These are phyloP conservation scores for Discostella stelligeroides DNA, from an alignment of 108 stramenopile genomes.

Conservation along the genomic window DNA sequence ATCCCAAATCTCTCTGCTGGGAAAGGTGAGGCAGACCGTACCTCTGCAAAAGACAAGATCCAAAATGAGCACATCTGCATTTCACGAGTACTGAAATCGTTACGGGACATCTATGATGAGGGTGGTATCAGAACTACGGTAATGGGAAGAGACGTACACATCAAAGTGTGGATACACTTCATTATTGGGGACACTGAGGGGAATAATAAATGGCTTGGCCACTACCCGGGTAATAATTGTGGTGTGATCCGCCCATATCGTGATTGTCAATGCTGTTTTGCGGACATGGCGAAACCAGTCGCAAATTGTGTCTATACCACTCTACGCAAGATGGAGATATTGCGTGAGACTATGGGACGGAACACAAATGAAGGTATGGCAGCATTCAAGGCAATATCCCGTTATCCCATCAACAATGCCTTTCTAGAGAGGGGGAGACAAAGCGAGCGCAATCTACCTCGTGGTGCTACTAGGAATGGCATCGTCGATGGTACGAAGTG, in stretches of 20 bases:
- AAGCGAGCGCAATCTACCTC: too few relatives aligned
- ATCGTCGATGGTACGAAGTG: too few relatives aligned
- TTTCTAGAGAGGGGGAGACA: background rate
- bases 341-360: background rate
- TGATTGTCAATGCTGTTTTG: background rate
- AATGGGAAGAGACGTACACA: background rate
- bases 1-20: background rate
- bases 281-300: background rate
- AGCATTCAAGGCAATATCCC: background rate
- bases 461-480: too few relatives aligned
- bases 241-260: background rate
- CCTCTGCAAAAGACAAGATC: background rate
- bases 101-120: background rate
- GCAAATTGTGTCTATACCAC: background rate
- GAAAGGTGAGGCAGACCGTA: background rate
- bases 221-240: background rate
- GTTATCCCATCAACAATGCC: too few relatives aligned
- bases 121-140: background rate
- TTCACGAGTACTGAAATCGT: background rate
- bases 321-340: too few relatives aligned
- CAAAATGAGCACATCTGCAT: background rate
- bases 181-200: constrained; percentile 1
- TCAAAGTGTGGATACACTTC: background rate
- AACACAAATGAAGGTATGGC: too few relatives aligned
- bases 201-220: background rate